Evolutionary conservation across 2,329 filamentous ascomycete species (phyloP).

Genomic region (Clonostachys solani): DNA sequence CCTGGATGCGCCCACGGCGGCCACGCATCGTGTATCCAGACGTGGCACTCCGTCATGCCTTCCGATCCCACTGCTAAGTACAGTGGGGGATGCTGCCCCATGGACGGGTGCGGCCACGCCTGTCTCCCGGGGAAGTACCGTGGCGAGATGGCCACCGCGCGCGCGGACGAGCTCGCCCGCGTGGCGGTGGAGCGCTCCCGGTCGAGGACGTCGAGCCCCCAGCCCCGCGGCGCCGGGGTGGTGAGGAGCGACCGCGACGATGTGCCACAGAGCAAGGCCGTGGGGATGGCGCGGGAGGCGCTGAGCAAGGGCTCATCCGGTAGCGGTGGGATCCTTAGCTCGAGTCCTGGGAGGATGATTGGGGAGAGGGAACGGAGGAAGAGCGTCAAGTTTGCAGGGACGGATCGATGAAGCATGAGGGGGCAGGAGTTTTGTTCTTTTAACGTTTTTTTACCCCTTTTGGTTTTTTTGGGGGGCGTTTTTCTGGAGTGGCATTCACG

Average conservation of each 20-base stretch:
- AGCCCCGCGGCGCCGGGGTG: constrained; percentile 12
- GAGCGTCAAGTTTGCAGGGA: constrained; percentile 58
- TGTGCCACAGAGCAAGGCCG: constrained; percentile 54
- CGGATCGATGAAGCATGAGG: constrained; percentile 15
- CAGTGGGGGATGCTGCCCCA: constrained; percentile 56
- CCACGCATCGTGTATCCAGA: constrained; percentile 53
- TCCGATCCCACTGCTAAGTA: constrained; percentile 17
- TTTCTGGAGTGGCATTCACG: no score
- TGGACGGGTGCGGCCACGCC: constrained; percentile 62
- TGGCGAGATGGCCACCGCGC: constrained; percentile 36
- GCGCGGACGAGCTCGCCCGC: constrained; percentile 48
- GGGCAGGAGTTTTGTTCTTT: no score
- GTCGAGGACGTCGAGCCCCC: constrained; percentile 14
- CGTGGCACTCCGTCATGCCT: constrained; percentile 43
- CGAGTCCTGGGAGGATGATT: constrained; percentile 38
- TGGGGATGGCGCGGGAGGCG: constrained; percentile 54
- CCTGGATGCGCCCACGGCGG: constrained; percentile 59
- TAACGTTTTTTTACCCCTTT: no score
- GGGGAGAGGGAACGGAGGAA: constrained; percentile 52
- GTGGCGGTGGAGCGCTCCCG: constrained; percentile 34
- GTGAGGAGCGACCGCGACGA: constrained; percentile 45
- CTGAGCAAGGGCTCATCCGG: constrained; percentile 27
- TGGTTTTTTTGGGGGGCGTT: no score
- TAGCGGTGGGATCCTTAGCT: constrained; percentile 35
- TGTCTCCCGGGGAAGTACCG: constrained; percentile 56